Base-by-base conservation (phyloP, 1,139 yeast genomes). In the Pichia sp. region DNA sequence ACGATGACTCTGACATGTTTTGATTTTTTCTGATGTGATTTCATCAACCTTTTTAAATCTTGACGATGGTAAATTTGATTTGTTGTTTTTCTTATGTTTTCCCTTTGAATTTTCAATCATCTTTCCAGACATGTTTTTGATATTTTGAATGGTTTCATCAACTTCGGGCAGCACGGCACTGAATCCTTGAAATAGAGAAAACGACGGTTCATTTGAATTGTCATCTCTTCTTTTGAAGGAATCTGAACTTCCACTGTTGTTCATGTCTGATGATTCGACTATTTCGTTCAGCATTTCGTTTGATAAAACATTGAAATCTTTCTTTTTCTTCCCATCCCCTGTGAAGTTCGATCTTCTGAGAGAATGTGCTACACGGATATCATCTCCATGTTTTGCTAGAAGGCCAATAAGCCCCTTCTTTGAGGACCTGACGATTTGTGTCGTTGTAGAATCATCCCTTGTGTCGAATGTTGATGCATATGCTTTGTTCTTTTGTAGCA, bases 101-200 rank as follows among this genome's bases (percentile, higher is more conserved):
- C 19, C 21, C 14, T 33, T 24, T 12, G 17, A 17, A 19, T 24
- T 42, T 11, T 35, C 31, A 4, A 49, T 14, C 32, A 49, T 12
- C 20, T 49, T 49, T 1, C 48, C 50, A 4, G 52, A 46, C 28
- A 27, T 38, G 3, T 14, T 28, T 15, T 44, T 49, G 20, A 49
- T 44, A 34, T 52, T 55, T 27, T 58, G 53, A 22, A 63, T 53
- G 30, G 67, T 68, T 52, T 71, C 76, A 53, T 73, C 66, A 21
- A 73, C 63, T 32, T 73, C 74, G 1, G 80, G 81, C 38, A 76
- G 58, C 0, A 77, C 70, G 1, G 87, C 88, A 54, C 71, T 75
- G 58, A 83, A 84, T 0, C 89, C 90, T 60, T 84, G 88, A 56
- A 77, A 81, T 18, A 84, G 65, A 2, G 87, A 77, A 58, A 72